Evolutionary conservation across 352 stramenopile species (phyloP).

Genomic region (Globisporangium iwayamae): DNA sequence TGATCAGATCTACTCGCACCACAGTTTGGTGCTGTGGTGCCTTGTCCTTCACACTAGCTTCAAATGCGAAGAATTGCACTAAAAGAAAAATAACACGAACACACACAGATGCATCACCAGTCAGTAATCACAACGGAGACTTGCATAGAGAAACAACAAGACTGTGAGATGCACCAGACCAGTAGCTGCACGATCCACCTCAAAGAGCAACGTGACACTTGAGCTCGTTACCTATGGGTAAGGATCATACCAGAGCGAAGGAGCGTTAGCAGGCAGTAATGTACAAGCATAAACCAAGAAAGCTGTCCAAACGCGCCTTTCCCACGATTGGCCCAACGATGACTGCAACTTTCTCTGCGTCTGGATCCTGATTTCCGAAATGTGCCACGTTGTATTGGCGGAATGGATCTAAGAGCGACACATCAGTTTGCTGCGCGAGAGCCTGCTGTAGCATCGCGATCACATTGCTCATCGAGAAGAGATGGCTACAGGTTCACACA

Average conservation of each 20-base stretch:
- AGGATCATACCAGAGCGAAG: not conserved
- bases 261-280: not conserved
- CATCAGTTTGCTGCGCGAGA: conserved; percentile 19
- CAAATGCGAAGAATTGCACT: conserved; percentile 39
- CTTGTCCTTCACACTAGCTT: not conserved
- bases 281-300: not conserved
- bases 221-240: conserved; percentile 18
- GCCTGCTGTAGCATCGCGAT: conserved; percentile 30
- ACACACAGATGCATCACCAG: not conserved
- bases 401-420: conserved; percentile 18
- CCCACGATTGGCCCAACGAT: conserved; percentile 42
- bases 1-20: conserved; percentile 7
- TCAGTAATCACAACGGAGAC: not conserved
- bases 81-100: not conserved
- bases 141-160: not conserved
- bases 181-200: conserved; percentile 24
- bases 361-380: conserved; percentile 18
- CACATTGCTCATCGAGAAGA: conserved; percentile 39
- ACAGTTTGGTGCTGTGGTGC: not conserved
- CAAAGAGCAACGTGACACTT: conserved; percentile 31
- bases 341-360: conserved; percentile 22
- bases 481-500: conserved; percentile 22
- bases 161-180: not conserved
- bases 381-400: conserved; percentile 31
- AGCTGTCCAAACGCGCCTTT: conserved; percentile 17